Base-by-base conservation (phyloP, 208 protist species). In the Leptomonas pyrrhocoris region DNA sequence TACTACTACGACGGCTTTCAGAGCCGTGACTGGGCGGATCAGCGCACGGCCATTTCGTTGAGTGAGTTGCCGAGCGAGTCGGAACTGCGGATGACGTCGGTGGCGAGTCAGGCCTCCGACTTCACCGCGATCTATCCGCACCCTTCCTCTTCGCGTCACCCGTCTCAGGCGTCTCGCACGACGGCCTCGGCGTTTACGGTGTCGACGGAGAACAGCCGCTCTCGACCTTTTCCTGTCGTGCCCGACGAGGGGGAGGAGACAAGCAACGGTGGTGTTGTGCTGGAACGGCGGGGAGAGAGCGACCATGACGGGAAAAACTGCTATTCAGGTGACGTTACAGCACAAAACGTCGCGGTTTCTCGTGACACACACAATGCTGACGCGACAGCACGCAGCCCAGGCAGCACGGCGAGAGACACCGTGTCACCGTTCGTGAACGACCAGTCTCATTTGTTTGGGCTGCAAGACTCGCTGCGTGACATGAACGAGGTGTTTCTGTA, bases 401-500 rank as follows among this genome's bases (percentile, higher is more conserved):
- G 27, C 12, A 16, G 11, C 30, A 19, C 31, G 27, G 21, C 43
- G 16, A 27, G 27, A 28, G 21, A 21, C 18, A 51, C 64, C 9
- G 45, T 57, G 4, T 61, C 55, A 6, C 57, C 68, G 0, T 18
- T 21, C n/a, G 27, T 28, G 55, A 28, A 3, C 19, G n/a, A 58
- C 30, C n/a, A 59, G 16, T 19, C 7, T 18, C 56, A 2, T n/a
- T 6, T 18, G 11, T 19, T 57, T 28, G 13, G 23, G 0, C 40
- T 68, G 42, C 62, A 73, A 15, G 72, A 84, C 50, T 75, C 80
- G 1, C 48, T 86, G 53, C 72, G 45, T 28, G 62, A 78, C 51
- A 76, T 81, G 56, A 84, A 82, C 21, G 77, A 86, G 60, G 80
- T 80, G 4, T 86, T 89, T 70, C 36, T 82, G 34, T 82, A 84